phyloP scores from a whole-genome alignment of 1,284 basidiomycete species.

The Apiotrichum porosum region DNA sequence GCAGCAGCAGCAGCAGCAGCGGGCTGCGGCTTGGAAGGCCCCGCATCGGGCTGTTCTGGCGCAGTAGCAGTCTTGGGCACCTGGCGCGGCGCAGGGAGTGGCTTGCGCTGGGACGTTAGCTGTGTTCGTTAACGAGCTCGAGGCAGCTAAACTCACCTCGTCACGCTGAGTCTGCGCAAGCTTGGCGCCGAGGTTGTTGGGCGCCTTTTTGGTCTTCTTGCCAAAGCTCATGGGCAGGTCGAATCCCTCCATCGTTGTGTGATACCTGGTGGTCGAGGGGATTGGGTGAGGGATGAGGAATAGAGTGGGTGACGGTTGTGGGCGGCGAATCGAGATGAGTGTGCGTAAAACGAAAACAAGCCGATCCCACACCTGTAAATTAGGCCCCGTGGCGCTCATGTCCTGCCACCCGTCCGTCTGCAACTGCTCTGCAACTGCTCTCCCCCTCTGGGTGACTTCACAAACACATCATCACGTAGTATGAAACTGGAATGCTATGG shows the following conservation, averaged over 20 bases:
- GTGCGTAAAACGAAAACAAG: too few species aligned
- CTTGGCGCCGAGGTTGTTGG: conserved; percentile 31
- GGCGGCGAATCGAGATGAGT: too few species aligned
- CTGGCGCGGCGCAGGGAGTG: neutral
- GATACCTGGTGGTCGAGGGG: too few species aligned
- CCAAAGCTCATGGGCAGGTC: conserved; percentile 50
- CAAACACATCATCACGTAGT: conserved; percentile 8
- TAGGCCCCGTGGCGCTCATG: too few species aligned
- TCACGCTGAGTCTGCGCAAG: conserved; percentile 46
- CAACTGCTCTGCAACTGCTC: too few species aligned
- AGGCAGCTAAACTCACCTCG: conserved; percentile 8
- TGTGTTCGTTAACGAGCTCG: neutral
- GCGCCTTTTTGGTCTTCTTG: conserved; percentile 43
- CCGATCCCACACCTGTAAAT: too few species aligned
- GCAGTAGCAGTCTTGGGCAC: conserved; percentile 6
- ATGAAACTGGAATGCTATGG: conserved; percentile 17
- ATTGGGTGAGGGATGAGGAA: too few species aligned
- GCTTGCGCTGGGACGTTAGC: neutral
- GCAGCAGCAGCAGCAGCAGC: neutral
- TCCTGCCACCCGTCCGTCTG: too few species aligned
- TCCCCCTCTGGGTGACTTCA: too few species aligned
- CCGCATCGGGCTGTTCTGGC: conserved; percentile 3
- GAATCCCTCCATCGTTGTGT: conserved; percentile 45
- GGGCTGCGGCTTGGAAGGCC: too few species aligned
- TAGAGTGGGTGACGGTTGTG: too few species aligned